phyloP scores from a whole-genome alignment of 2,329 filamentous ascomycete genomes.

The Fusarium sp. region DNA sequence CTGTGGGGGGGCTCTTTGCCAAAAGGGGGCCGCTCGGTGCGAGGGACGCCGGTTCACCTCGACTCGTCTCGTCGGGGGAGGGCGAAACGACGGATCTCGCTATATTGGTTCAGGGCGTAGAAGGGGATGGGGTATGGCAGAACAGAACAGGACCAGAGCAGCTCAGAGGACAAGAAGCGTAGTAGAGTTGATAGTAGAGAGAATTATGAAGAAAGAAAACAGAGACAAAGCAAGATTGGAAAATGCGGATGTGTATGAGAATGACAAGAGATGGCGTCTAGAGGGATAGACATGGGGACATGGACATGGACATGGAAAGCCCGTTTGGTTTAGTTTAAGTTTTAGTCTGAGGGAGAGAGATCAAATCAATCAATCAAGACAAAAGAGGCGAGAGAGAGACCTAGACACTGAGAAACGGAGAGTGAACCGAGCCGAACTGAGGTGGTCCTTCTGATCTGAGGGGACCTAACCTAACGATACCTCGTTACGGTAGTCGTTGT shows the following conservation, averaged over 20 bases:
- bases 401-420: background rate
- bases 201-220: slow-evolving; percentile 35
- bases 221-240: slow-evolving; percentile 28
- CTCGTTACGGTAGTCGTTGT: slow-evolving; percentile 33
- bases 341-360: slow-evolving; percentile 36
- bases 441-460: slow-evolving; percentile 32
- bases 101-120: background rate
- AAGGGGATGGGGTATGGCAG: background rate
- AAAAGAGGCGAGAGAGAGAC: slow-evolving; percentile 5
- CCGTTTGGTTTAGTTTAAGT: slow-evolving; percentile 22
- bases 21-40: slow-evolving; percentile 46
- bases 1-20: slow-evolving; percentile 38
- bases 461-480: slow-evolving; percentile 3
- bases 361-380: slow-evolving; percentile 16
- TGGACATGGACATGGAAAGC: slow-evolving; percentile 15
- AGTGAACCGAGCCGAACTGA: background rate
- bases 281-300: slow-evolving; percentile 18
- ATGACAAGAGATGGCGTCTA: slow-evolving; percentile 26
- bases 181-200: slow-evolving; percentile 28
- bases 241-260: slow-evolving; percentile 38
- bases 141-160: background rate
- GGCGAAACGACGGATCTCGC: slow-evolving; percentile 14
- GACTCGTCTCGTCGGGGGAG: slow-evolving; percentile 31
- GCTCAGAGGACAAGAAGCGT: background rate
- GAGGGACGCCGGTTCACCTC: slow-evolving; percentile 43